These are phyloP conservation scores for Vicia villosa DNA, from an alignment of 306 rosid genomes.

Conservation along the genomic window DNA sequence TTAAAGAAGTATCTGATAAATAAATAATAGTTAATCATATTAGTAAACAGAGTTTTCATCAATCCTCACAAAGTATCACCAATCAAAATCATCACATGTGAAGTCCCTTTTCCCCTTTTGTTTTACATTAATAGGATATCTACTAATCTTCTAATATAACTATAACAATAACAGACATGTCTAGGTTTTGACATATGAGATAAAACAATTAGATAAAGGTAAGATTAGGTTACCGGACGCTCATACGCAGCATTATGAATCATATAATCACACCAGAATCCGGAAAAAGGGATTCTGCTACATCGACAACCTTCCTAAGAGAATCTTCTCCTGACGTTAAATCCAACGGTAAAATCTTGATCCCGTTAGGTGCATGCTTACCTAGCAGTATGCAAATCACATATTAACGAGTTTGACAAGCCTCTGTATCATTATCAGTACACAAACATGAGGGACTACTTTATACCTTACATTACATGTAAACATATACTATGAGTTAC, in stretches of 20 bases:
- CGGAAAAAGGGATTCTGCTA: constrained; percentile 72
- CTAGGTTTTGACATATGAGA: constrained; percentile 11
- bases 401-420: constrained; percentile 14
- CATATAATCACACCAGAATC: constrained; percentile 85
- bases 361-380: constrained; percentile 74
- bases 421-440: constrained; percentile 5
- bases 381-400: constrained; percentile 52
- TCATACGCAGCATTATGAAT: constrained; percentile 94
- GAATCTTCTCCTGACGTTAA: constrained; percentile 75
- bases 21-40: constrained; percentile 1
- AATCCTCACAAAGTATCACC: constrained; percentile 4
- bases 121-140: constrained; percentile 15
- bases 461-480: neutral
- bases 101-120: neutral
- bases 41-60: constrained; percentile 14
- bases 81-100: constrained; percentile 20
- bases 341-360: constrained; percentile 79
- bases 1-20: constrained; percentile 1
- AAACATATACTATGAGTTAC: constrained; percentile 15
- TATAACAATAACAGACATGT: neutral
- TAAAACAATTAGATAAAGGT: constrained; percentile 29
- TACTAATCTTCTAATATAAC: constrained; percentile 6
- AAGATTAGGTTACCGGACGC: constrained; percentile 80
- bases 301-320: constrained; percentile 69
- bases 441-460: too few relatives aligned